Conservation (phyloP, 2,329 filamentous ascomycete species). For the Sphaerostilbella broomeana region DNA sequence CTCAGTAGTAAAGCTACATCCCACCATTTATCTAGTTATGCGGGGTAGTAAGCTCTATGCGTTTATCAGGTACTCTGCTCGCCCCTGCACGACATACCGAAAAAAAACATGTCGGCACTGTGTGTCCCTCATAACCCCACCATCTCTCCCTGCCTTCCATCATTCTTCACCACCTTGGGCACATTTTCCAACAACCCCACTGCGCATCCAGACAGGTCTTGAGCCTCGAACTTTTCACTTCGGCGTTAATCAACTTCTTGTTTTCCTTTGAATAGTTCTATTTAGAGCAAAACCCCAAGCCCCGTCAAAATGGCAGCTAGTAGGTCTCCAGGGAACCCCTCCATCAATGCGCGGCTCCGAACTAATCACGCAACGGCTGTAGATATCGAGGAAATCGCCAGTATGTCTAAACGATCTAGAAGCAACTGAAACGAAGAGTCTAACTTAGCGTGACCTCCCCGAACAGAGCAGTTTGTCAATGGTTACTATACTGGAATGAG, state of each 20-base stretch:
- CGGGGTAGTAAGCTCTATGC: constrained; percentile 12
- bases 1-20: constrained; percentile 19
- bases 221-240: background rate
- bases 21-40: constrained; percentile 24
- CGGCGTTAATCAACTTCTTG: constrained; percentile 1
- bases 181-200: constrained; percentile 31
- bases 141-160: constrained; percentile 22
- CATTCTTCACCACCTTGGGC: constrained; percentile 20
- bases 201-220: constrained; percentile 1
- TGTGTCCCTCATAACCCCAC: constrained; percentile 26
- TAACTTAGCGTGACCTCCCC: constrained; percentile 3
- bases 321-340: constrained; percentile 19
- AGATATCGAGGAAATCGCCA: constrained; percentile 42
- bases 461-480: constrained; percentile 72
- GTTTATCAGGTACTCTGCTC: constrained; percentile 1
- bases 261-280: too few species aligned
- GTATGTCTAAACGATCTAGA: constrained; percentile 29
- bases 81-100: constrained; percentile 15
- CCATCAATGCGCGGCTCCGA: constrained; percentile 10
- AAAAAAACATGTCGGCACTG: constrained; percentile 27
- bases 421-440: constrained; percentile 2
- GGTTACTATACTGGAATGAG: constrained; percentile 68
- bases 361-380: constrained; percentile 16
- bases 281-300: constrained; percentile 1
- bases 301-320: constrained; percentile 28